Evolutionary conservation across 2,329 filamentous ascomycete genomes (phyloP), one percentile per base, ranked within the genome.

Genomic region (Ascochyta lentis): DNA sequence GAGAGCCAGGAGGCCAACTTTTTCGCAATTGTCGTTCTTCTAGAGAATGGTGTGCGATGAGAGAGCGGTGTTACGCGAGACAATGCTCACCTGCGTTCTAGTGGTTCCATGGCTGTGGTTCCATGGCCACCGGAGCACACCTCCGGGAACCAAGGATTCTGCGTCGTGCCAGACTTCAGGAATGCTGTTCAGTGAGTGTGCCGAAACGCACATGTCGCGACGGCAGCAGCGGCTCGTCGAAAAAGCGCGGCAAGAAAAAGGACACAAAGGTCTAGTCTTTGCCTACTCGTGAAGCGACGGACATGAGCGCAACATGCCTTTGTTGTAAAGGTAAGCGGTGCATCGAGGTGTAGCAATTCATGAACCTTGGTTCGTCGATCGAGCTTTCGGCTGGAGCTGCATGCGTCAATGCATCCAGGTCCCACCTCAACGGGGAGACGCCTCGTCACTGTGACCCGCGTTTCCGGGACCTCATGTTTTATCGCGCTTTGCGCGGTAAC

Each of bases 401-500:
- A 50, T 60, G 52, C 63, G 58, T 64, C 52, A 26, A 48, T 56
- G 64, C 58, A 39, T 40, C 27, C 53, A 51, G 58, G 61, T 46
- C 64, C 61, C 64, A 52, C 63, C 59, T 56, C 59, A 65, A 63
- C 60, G 60, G 63, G 50, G 54, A 57, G 52, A 59, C 60, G 59
- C 56, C 54, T 55, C 44, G 31, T 49, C 42, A 42, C 50, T 54
- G 47, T 37, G 56, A 54, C 19, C 56, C 56, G 57, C 33, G n/a
- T 39, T 15, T 31, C 47, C 24, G 48, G 48, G n/a, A 50, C 8
- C 12, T 43, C 3, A 23, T 16, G 33, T 33, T 53, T 58, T 58
- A 52, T 56, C 59, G 71, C 70, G 71, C 68, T 67, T 59, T 73
- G 67, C 71, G 71, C 71, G 70, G 66, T 60, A 67, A 58, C 42